phyloP scores from a whole-genome alignment of 2,329 filamentous ascomycete species.

The Penicillium brasilianum region DNA sequence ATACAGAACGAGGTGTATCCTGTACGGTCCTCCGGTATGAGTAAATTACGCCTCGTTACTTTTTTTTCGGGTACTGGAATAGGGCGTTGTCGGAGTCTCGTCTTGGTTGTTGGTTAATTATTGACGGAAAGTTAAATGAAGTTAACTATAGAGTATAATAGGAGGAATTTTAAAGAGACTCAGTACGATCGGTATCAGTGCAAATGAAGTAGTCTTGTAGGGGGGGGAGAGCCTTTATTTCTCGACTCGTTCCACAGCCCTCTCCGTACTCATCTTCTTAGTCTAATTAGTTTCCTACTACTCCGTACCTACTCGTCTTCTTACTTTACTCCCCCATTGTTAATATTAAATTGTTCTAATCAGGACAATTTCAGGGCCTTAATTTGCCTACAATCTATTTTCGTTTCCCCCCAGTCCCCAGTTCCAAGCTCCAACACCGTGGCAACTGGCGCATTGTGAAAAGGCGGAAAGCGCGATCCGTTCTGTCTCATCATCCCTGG shows the following conservation, averaged over 20 bases:
- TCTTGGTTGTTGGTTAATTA: background rate
- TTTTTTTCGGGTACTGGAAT: constrained; percentile 5
- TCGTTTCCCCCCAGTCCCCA: background rate
- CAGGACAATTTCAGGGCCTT: background rate
- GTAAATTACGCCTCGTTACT: constrained; percentile 30
- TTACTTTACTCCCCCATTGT: background rate
- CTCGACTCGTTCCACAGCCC: background rate
- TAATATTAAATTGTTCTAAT: background rate
- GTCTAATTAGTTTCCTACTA: background rate
- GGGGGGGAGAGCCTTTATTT: background rate
- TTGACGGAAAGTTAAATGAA: too few relatives aligned
- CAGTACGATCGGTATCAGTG: background rate
- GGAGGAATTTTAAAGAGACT: background rate
- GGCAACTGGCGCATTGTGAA: background rate
- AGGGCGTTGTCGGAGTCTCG: constrained; percentile 4
- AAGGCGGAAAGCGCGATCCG: constrained; percentile 13
- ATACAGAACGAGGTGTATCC: background rate
- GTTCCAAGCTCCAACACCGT: background rate
- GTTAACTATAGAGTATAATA: background rate
- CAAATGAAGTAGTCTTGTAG: background rate
- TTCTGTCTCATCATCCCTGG: constrained; percentile 12
- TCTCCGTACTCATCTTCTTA: background rate
- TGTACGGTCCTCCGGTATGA: constrained; percentile 1
- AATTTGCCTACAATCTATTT: constrained; percentile 3
- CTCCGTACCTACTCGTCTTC: too few relatives aligned